phyloP scores from a whole-genome alignment of 2,329 filamentous ascomycete genomes.

The Pseudomassariella vexata region DNA sequence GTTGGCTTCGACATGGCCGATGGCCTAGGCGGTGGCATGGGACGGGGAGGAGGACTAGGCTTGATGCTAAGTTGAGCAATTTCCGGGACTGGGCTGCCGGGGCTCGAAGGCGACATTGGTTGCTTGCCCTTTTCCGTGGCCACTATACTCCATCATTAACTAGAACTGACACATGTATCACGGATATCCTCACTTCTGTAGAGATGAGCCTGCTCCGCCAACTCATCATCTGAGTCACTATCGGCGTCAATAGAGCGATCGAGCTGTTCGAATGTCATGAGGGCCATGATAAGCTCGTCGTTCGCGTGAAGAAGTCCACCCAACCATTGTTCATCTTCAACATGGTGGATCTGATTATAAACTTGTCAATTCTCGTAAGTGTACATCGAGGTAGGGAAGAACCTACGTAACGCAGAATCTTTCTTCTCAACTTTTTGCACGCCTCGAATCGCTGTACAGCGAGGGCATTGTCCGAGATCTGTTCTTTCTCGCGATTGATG shows the following conservation, averaged over 20 bases:
- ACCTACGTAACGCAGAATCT: constrained; percentile 75
- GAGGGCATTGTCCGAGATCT: constrained; percentile 76
- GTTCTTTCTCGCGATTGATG: constrained; percentile 83
- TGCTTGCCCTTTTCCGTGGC: constrained; percentile 46
- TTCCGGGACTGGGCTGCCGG: constrained; percentile 27
- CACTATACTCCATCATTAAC: constrained; percentile 39
- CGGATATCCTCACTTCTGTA: constrained; percentile 47
- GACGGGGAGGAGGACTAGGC: constrained; percentile 30
- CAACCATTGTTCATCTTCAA: constrained; percentile 87
- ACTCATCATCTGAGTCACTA: constrained; percentile 63
- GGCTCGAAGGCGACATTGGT: constrained; percentile 34
- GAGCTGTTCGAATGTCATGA: constrained; percentile 92
- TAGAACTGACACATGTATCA: constrained; percentile 1
- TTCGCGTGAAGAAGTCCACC: constrained; percentile 89
- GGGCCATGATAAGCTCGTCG: constrained; percentile 85
- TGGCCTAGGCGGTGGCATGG: constrained; percentile 41
- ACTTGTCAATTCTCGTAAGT: background rate
- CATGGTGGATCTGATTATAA: constrained; percentile 65
- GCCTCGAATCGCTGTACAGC: constrained; percentile 74
- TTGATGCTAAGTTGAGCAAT: constrained; percentile 39
- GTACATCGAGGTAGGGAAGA: background rate
- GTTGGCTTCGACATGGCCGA: constrained; percentile 42
- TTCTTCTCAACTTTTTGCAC: constrained; percentile 79
- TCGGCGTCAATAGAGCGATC: constrained; percentile 78
- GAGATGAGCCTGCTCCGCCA: constrained; percentile 60